Percentiles rank a stretch among this genome's conserved stretches.
These are phyloP conservation scores for Lathyrus tuberosus DNA, from an alignment of 306 rosid species.

Conservation along the genomic window DNA sequence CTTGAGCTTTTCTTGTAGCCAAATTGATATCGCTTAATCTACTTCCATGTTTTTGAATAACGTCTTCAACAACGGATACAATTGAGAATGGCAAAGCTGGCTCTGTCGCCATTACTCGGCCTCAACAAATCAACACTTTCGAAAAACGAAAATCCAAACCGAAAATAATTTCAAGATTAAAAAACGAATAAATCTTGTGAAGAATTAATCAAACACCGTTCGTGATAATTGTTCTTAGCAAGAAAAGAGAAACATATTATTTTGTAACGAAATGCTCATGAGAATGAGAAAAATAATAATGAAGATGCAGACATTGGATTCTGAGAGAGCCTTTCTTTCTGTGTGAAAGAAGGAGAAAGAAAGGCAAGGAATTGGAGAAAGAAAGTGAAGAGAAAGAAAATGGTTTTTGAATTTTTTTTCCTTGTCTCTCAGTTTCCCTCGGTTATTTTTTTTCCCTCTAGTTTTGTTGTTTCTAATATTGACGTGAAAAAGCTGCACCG, in stretches of 20 bases:
- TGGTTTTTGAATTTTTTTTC: neutral
- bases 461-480: constrained; percentile 52
- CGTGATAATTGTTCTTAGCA: neutral
- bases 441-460: constrained; percentile 25
- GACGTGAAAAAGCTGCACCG: constrained; percentile 56
- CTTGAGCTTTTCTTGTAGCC: constrained; percentile 72
- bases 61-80: constrained; percentile 70
- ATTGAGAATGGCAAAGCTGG: constrained; percentile 62
- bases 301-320: constrained; percentile 33
- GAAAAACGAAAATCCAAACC: neutral
- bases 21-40: constrained; percentile 47
- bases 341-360: constrained; percentile 28
- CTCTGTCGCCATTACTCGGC: constrained; percentile 58
- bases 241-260: constrained; percentile 1
- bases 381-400: no score
- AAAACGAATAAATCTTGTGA: constrained; percentile 13
- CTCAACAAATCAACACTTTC: neutral
- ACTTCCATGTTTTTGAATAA: constrained; percentile 67
- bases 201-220: neutral
- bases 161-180: no score
- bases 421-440: constrained; percentile 37
- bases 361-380: constrained; percentile 37
- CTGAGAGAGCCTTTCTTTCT: constrained; percentile 35
- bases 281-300: constrained; percentile 38
- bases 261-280: constrained; percentile 14